phyloP scores from a whole-genome alignment of 805 yeast genomes.

The Yamadazyma nakazawae region DNA sequence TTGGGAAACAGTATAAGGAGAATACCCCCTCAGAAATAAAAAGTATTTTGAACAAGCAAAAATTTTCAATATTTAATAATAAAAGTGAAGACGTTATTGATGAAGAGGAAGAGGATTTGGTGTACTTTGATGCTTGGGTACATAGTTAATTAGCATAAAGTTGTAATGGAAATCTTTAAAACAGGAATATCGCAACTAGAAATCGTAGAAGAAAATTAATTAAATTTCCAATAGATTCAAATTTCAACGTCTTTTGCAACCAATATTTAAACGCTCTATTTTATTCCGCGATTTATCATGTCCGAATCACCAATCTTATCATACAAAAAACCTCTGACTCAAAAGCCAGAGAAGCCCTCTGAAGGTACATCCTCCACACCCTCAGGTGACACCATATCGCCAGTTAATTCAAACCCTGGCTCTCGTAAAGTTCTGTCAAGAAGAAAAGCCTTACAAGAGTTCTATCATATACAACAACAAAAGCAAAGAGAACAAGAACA shows the following conservation, averaged over 20 bases:
- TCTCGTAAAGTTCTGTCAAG: conserved; percentile 35
- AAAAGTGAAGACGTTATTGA: conserved; percentile 14
- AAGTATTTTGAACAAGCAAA: conserved; percentile 4
- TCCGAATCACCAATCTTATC: conserved; percentile 21
- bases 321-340: conserved; percentile 23
- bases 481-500: not conserved
- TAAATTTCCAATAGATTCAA: too few relatives aligned
- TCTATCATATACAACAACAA: conserved; percentile 28
- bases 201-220: too few relatives aligned
- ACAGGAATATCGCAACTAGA: too few relatives aligned
- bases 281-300: conserved; percentile 4
- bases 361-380: not conserved
- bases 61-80: conserved; percentile 15
- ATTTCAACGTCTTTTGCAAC: not conserved
- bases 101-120: conserved; percentile 16
- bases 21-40: not conserved
- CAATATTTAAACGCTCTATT: conserved; percentile 1
- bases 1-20: conserved; percentile 26
- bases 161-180: not conserved
- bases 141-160: conserved; percentile 5
- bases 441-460: conserved; percentile 41
- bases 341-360: conserved; percentile 2
- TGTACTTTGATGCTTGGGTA: conserved; percentile 16
- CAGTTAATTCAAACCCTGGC: conserved; percentile 4
- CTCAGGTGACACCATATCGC: conserved; percentile 1